phyloP scores from a whole-genome alignment of 768 basidiomycete species.

The Trametes elegans region DNA sequence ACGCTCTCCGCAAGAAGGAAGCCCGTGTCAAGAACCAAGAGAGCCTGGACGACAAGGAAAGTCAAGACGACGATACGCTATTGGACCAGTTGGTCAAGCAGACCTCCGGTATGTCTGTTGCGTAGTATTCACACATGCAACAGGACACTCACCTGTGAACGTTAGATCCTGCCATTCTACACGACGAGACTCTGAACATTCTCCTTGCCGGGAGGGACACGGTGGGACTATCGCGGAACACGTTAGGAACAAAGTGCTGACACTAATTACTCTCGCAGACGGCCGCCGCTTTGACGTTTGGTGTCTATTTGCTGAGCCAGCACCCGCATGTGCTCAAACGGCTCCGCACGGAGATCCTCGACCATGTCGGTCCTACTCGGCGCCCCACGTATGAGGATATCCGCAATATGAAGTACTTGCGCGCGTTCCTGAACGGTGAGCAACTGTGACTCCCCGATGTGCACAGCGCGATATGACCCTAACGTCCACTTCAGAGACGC shows the following conservation, averaged over 20 bases:
- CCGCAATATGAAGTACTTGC: slow-evolving; percentile 30
- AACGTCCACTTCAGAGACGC: slow-evolving; percentile 24
- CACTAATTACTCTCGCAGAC: slow-evolving; percentile 11
- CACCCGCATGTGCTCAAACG: slow-evolving; percentile 30
- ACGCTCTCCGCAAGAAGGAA: slow-evolving; percentile 41
- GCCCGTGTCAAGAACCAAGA: slow-evolving; percentile 17
- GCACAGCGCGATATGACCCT: too few species aligned
- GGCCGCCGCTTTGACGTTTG: slow-evolving; percentile 30
- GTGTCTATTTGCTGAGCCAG: slow-evolving; percentile 30
- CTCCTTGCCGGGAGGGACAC: slow-evolving; percentile 30
- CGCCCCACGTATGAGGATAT: slow-evolving; percentile 34
- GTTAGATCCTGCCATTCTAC: slow-evolving; percentile 24
- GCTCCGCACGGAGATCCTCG: slow-evolving; percentile 31
- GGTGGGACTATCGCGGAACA: neutral
- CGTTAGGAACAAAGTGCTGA: neutral
- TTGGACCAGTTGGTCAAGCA: slow-evolving; percentile 38
- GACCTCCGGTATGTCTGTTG: slow-evolving; percentile 35
- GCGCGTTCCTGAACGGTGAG: slow-evolving; percentile 30
- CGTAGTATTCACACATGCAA: too few species aligned
- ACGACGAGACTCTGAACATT: slow-evolving; percentile 33
- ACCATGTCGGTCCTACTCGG: slow-evolving; percentile 24
- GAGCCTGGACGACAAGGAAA: slow-evolving; percentile 16
- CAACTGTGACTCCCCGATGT: too few species aligned
- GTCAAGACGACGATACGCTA: slow-evolving; percentile 35
- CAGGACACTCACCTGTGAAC: neutral